phyloP scores from a whole-genome alignment of 331 rosid species.

The Acacia pycnantha region DNA sequence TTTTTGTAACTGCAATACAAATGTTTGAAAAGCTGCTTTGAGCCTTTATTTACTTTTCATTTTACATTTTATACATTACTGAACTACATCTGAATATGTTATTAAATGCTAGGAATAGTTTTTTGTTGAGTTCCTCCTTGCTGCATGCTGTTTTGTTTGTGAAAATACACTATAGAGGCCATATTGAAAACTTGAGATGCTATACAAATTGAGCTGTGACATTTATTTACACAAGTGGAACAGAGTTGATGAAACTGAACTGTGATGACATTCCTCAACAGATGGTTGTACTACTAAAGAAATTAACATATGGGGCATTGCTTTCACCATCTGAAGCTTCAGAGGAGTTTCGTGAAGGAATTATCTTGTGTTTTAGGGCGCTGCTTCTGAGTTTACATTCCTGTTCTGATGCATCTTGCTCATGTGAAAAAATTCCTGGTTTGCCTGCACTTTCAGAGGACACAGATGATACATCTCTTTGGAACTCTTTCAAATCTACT shows the following conservation, averaged over 20 bases:
- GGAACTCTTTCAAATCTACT: constrained; percentile 27
- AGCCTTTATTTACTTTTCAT: background rate
- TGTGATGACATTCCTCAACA: constrained; percentile 41
- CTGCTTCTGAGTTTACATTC: constrained; percentile 61
- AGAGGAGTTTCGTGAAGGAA: constrained; percentile 97
- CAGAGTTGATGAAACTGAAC: constrained; percentile 10
- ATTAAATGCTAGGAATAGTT: background rate
- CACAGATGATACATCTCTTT: background rate
- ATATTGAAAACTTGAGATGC: background rate
- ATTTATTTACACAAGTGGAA: background rate
- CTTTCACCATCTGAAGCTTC: constrained; percentile 89
- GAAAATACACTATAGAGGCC: background rate
- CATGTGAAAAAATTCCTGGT: constrained; percentile 58
- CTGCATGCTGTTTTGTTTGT: background rate
- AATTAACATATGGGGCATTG: constrained; percentile 88
- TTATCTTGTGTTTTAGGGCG: constrained; percentile 72
- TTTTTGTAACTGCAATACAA: constrained; percentile 14
- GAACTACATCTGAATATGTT: background rate
- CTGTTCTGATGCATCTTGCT: constrained; percentile 60
- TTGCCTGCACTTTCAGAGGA: constrained; percentile 55
- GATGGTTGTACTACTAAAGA: constrained; percentile 92
- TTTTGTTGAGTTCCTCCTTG: background rate
- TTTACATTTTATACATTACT: no score
- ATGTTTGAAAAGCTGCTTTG: background rate
- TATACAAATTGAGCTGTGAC: constrained; percentile 21